Percentiles rank a stretch among this genome's conserved stretches.
These are phyloP conservation scores for Sporothrix pallida DNA, from an alignment of 2,329 filamentous ascomycete genomes.

Conservation along the genomic window DNA sequence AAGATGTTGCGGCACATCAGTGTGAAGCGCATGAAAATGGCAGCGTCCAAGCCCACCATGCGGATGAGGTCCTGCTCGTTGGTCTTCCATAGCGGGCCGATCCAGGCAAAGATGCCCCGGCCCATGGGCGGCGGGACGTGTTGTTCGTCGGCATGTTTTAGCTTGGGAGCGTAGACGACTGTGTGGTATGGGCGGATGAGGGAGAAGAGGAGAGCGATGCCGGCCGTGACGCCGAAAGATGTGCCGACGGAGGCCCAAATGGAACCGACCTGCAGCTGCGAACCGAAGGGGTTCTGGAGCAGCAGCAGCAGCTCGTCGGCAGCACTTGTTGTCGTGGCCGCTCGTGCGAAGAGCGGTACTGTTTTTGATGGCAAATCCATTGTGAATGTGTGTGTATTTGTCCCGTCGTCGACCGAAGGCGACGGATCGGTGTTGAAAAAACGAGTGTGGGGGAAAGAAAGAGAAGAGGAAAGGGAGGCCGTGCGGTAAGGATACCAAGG, in stretches of 20 bases:
- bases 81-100: conserved; percentile 76
- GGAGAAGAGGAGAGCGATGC: conserved; percentile 82
- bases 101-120: conserved; percentile 87
- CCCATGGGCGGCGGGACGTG: conserved; percentile 86
- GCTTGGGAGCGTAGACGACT: conserved; percentile 90
- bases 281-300: conserved; percentile 56
- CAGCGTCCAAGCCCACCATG: conserved; percentile 89
- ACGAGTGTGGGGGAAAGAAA: background rate
- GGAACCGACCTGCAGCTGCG: conserved; percentile 60
- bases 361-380: conserved; percentile 37
- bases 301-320: conserved; percentile 54
- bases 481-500: conserved; percentile 17
- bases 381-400: background rate
- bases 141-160: conserved; percentile 89
- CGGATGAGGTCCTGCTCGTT: conserved; percentile 78
- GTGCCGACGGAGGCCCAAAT: conserved; percentile 80
- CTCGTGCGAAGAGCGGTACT: conserved; percentile 33
- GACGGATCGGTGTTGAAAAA: conserved; percentile 16
- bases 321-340: background rate
- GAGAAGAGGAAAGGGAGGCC: conserved; percentile 12
- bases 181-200: conserved; percentile 89
- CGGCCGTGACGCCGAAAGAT: conserved; percentile 74
- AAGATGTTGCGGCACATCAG: conserved; percentile 95
- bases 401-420: background rate
- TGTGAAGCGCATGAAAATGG: conserved; percentile 85